Conservation (phyloP, 306 rosid species). For the Quercus cerris region DNA sequence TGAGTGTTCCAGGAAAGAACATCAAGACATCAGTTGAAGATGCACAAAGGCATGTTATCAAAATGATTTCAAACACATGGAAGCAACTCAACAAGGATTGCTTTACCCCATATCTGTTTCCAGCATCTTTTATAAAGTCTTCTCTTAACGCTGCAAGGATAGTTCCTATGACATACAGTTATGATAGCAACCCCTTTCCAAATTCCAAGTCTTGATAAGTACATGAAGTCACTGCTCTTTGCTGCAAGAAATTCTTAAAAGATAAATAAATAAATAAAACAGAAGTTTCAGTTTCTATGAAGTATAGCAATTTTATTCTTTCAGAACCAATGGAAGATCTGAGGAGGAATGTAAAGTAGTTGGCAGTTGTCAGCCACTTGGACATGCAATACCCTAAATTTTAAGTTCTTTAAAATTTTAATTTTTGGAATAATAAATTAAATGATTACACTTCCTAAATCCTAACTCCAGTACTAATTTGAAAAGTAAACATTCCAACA, state of each 20-base stretch:
- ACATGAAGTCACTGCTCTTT: slow-evolving; percentile 25
- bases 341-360: too few relatives aligned
- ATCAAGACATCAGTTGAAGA: slow-evolving; percentile 1
- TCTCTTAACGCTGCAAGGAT: slow-evolving; percentile 36
- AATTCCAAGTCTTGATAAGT: slow-evolving; percentile 30
- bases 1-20: slow-evolving; percentile 30
- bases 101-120: slow-evolving; percentile 24
- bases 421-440: too few relatives aligned
- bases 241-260: neutral
- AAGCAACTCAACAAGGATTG: slow-evolving; percentile 45
- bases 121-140: slow-evolving; percentile 18
- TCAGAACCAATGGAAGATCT: too few relatives aligned
- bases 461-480: too few relatives aligned
- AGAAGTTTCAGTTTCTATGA: too few relatives aligned
- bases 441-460: too few relatives aligned
- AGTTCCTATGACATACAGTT: slow-evolving; percentile 41
- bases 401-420: too few relatives aligned
- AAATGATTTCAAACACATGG: slow-evolving; percentile 44
- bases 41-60: slow-evolving; percentile 20
- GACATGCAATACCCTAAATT: too few relatives aligned
- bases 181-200: slow-evolving; percentile 28
- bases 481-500: too few relatives aligned
- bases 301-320: too few relatives aligned
- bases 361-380: too few relatives aligned
- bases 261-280: too few relatives aligned